Base-by-base conservation (phyloP, 805 yeast genomes). In the Yamadazyma ubonensis region DNA sequence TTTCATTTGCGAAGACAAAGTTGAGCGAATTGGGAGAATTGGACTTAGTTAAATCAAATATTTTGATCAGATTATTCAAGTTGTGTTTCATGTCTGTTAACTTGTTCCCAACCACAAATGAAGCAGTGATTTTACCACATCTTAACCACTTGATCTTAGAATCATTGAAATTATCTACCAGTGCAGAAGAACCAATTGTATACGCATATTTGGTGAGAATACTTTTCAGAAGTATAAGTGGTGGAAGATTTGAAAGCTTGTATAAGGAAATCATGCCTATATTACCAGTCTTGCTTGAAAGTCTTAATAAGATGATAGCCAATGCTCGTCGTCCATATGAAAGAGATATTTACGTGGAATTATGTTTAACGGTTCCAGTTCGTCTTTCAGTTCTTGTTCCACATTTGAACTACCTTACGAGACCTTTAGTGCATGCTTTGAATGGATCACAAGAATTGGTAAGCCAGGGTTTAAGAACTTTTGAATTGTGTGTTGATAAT, bases 21-120 rank as follows among this genome's bases (percentile, higher is more conserved):
- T 65, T 95, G 37, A 79, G 77, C 16, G 86, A 82, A 39, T 67
- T 95, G 15, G 99, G 97, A 2, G 81, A 85, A 43, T 80, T 83
- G 28, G 90, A 88, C 54, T 71, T 82, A 25, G 75, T 83, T 22
- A 82, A 81, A 50, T 80, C 96, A 0, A 86, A 86, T 52, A 83
- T 93, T 39, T 64, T 93, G 48, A 85, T 89, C 16, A 71, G 97
- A 42, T 67, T 95, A 29, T 93, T 89, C 77, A 91, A 90, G 60
- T 68, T 93, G 28, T 88, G 96, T 51, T 91, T 93, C 62, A 88
- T 91, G 95, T 89, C 96, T 2, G 97, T 93, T 3, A 91, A 88
- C 52, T 67, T 91, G 36, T 91, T 89, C 58, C 97, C 98, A 0
- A 67, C 79, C 3, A 78, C 84, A 2, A 95, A 93, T 56, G 99